Evolutionary conservation across 768 basidiomycete species (phyloP).

Genomic region (Leccinum barrowsii): DNA sequence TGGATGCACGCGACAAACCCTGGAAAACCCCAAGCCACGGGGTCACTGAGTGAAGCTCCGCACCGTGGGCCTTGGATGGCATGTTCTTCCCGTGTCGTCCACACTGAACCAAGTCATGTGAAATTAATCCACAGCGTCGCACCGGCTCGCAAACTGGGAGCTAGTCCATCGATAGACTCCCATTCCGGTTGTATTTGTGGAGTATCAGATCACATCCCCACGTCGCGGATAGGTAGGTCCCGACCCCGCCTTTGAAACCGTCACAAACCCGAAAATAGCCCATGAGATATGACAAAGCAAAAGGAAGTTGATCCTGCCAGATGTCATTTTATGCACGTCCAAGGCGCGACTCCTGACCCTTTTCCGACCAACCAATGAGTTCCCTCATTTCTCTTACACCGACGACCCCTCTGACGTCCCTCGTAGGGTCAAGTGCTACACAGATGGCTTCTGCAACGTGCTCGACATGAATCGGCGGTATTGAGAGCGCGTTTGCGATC

Average conservation of each 20-base stretch:
- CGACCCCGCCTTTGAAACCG: conserved; percentile 13
- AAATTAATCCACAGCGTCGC: neutral
- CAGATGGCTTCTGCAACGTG: conserved; percentile 87
- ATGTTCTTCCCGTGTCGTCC: conserved; percentile 8
- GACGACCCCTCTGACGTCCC: conserved; percentile 59
- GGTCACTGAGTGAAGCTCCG: conserved; percentile 1
- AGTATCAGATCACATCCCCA: conserved; percentile 15
- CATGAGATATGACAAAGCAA: neutral
- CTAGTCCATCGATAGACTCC: conserved; percentile 5
- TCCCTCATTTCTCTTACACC: conserved; percentile 72
- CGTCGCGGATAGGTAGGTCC: conserved; percentile 21
- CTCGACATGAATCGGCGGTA: conserved; percentile 93
- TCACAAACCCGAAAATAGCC: conserved; percentile 18
- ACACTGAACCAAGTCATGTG: conserved; percentile 7
- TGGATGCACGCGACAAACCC: conserved; percentile 1
- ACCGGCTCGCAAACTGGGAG: conserved; percentile 11
- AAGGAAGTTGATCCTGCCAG: conserved; percentile 3
- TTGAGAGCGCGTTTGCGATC: conserved; percentile 74
- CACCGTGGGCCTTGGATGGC: conserved; percentile 6
- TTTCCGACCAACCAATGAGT: conserved; percentile 63
- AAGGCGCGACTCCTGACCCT: conserved; percentile 24
- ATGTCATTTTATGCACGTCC: conserved; percentile 15
- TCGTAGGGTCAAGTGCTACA: conserved; percentile 49
- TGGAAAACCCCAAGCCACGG: conserved; percentile 1
- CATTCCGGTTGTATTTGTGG: conserved; percentile 5